A percentile compares a stretch with the other conserved stretches of the same genome.
These are phyloP conservation scores for Sporothrix pallida DNA, from an alignment of 2,329 filamentous ascomycete species.

Conservation along the genomic window DNA sequence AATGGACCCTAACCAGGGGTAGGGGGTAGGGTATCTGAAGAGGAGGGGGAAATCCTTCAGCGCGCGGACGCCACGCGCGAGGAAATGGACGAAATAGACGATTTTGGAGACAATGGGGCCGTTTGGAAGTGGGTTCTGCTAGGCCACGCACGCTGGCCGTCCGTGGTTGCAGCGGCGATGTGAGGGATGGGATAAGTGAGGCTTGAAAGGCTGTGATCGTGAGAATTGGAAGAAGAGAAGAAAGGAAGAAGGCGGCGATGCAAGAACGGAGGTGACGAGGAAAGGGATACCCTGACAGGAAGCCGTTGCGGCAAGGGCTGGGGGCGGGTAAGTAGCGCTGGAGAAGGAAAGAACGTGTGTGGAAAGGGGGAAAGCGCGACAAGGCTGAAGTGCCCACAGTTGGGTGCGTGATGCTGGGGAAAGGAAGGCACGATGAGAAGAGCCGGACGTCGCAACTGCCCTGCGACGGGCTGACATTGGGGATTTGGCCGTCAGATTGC, in stretches of 20 bases:
- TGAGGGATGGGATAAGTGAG: not conserved
- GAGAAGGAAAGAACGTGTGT: constrained; percentile 1
- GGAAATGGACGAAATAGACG: not conserved
- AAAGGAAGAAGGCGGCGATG: not conserved
- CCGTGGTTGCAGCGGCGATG: constrained; percentile 9
- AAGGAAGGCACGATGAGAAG: not conserved
- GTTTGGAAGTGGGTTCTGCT: not conserved
- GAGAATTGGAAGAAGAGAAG: not conserved
- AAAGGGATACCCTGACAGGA: constrained; percentile 3
- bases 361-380: constrained; percentile 30
- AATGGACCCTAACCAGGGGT: constrained; percentile 2
- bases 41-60: constrained; percentile 15
- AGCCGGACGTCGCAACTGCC: not conserved
- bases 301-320: not conserved
- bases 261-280: not conserved
- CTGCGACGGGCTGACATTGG: not conserved
- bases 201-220: not conserved
- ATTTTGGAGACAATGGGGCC: constrained; percentile 8
- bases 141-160: constrained; percentile 10
- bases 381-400: constrained; percentile 30
- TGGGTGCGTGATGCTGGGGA: not conserved
- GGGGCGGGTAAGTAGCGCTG: constrained; percentile 24
- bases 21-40: not conserved
- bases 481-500: not conserved
- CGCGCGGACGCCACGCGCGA: not conserved